phyloP scores from a whole-genome alignment of 2,329 filamentous ascomycete genomes.

The Cladosporium sp. region DNA sequence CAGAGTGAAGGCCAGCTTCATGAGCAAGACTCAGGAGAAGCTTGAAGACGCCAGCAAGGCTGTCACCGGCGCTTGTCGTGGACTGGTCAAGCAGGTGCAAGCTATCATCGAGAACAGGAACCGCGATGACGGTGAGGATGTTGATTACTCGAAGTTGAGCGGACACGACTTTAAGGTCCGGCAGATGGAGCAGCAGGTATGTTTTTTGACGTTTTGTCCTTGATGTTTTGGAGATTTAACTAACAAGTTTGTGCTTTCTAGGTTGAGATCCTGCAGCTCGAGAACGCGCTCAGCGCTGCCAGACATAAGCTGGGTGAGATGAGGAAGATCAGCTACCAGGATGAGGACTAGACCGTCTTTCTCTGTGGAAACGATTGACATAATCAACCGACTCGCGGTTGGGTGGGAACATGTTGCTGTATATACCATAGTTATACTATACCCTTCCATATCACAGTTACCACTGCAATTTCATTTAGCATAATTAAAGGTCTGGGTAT shows the following conservation, averaged over 20 bases:
- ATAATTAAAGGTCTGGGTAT: too few relatives aligned
- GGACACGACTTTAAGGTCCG: conserved; percentile 97
- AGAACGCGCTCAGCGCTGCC: conserved; percentile 79
- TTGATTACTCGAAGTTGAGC: conserved; percentile 86
- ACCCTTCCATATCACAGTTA: too few relatives aligned
- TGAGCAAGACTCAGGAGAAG: conserved; percentile 93
- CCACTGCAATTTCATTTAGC: too few relatives aligned
- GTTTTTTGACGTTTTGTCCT: conserved; percentile 38
- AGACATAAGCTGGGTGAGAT: conserved; percentile 89
- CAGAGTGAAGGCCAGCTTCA: conserved; percentile 95
- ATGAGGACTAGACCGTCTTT: conserved; percentile 53
- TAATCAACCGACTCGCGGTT: too few relatives aligned
- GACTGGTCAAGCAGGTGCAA: conserved; percentile 90
- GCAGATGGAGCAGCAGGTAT: conserved; percentile 99
- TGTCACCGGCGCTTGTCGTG: conserved; percentile 83
- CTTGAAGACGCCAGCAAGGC: conserved; percentile 91
- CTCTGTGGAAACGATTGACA: too few relatives aligned
- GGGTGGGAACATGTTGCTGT: conserved; percentile 1
- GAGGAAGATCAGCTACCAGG: conserved; percentile 93
- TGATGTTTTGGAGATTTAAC: too few relatives aligned
- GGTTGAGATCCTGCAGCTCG: conserved; percentile 96
- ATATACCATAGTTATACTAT: too few relatives aligned
- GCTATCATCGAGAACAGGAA: conserved; percentile 86
- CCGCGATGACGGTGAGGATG: conserved; percentile 71
- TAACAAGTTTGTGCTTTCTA: too few relatives aligned